Conservation (phyloP, 257 asterid species). For the Euphrasia confusa region DNA sequence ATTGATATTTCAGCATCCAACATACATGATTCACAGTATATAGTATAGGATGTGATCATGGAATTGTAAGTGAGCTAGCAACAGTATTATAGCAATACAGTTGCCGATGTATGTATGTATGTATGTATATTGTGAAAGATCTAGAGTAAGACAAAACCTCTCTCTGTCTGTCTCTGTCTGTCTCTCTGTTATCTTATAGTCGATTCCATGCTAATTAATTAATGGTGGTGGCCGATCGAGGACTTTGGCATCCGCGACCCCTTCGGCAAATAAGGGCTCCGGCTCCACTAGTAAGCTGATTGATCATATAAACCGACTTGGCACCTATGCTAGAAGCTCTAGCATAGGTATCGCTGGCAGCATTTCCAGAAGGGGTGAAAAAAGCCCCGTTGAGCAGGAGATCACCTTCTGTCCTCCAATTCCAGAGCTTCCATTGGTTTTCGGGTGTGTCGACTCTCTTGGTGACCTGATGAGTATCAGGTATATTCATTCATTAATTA, state of each 20-base stretch:
- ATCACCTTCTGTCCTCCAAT: slow-evolving; percentile 93
- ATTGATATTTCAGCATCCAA: no score
- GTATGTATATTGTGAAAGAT: neutral
- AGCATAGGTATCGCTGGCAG: slow-evolving; percentile 80
- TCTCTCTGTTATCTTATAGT: neutral
- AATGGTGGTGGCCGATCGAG: no score
- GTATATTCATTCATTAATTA: no score
- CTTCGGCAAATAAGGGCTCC: slow-evolving; percentile 47
- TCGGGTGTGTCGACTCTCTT: slow-evolving; percentile 65
- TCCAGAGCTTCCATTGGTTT: slow-evolving; percentile 71
- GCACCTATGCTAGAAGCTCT: slow-evolving; percentile 91
- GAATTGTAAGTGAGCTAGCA: no score
- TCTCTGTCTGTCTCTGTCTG: no score
- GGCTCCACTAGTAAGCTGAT: slow-evolving; percentile 63
- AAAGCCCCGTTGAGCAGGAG: slow-evolving; percentile 85
- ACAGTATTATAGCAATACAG: no score
- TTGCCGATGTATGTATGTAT: slow-evolving; percentile 32
- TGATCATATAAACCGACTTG: slow-evolving; percentile 71
- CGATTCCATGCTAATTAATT: no score
- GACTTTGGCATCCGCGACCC: slow-evolving; percentile 51
- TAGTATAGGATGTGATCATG: no score
- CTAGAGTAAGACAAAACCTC: slow-evolving; percentile 27
- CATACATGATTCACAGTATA: no score
- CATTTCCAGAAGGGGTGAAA: slow-evolving; percentile 83
- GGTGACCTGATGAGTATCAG: slow-evolving; percentile 77